phyloP scores from a whole-genome alignment of 345 rosid species.

The Moricandia moricandioides region DNA sequence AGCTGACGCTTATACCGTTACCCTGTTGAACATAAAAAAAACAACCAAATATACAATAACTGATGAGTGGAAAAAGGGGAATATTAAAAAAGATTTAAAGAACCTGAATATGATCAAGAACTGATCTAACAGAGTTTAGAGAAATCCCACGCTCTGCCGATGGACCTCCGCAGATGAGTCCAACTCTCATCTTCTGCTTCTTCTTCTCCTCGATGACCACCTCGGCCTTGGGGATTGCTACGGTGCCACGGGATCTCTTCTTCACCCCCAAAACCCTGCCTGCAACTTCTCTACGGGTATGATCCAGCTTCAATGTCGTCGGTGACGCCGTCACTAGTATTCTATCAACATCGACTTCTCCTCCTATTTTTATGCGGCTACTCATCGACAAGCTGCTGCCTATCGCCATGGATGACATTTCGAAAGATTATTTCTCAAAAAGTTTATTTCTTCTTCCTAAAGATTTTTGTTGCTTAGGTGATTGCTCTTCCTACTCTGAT shows the following conservation, averaged over 20 bases:
- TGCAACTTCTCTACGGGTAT: background rate
- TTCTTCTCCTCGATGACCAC: background rate
- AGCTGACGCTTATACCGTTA: slow-evolving; percentile 72
- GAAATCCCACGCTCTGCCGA: slow-evolving; percentile 85
- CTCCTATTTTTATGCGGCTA: background rate
- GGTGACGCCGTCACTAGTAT: background rate
- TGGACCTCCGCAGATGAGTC: slow-evolving; percentile 86
- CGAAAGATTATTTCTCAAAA: background rate
- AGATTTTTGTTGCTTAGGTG: background rate
- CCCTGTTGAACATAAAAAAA: slow-evolving; percentile 47
- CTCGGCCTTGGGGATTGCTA: slow-evolving; percentile 23
- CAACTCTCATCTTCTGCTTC: slow-evolving; percentile 44
- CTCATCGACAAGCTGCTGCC: slow-evolving; percentile 13
- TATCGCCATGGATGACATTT: slow-evolving; percentile 19
- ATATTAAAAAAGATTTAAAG: background rate
- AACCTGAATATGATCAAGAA: slow-evolving; percentile 91
- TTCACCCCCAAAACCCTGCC: slow-evolving; percentile 8
- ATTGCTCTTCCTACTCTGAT: background rate
- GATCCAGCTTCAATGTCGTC: slow-evolving; percentile 22
- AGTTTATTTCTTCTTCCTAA: background rate
- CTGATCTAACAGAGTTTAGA: slow-evolving; percentile 88
- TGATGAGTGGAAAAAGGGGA: background rate
- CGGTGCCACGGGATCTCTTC: background rate
- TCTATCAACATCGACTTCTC: background rate
- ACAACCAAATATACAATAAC: background rate